These are phyloP conservation scores for Hypholoma sublateritium DNA, from an alignment of 768 basidiomycete genomes.

Conservation along the genomic window DNA sequence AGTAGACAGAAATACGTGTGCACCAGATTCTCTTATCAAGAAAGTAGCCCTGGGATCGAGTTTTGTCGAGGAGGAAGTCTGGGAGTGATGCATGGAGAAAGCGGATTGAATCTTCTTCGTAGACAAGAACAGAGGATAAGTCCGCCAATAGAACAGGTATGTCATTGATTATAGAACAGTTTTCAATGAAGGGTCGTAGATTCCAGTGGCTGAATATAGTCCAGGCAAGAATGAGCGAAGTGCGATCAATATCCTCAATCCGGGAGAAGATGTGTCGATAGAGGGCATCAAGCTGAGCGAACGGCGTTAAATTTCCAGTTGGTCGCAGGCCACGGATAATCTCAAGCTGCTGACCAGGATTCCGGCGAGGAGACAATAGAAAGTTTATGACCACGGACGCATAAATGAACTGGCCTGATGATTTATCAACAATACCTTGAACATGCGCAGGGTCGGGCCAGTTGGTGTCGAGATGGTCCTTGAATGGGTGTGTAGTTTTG, in stretches of 20 bases:
- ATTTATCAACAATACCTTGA: background rate
- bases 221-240: background rate
- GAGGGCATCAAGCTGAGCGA: slow-evolving; percentile 3
- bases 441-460: background rate
- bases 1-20: background rate
- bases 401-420: slow-evolving; percentile 12
- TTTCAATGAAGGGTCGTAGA: background rate
- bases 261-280: slow-evolving; percentile 3
- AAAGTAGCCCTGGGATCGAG: background rate
- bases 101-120: too few relatives aligned
- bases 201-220: background rate
- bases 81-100: slow-evolving; percentile 5
- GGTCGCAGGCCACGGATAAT: background rate
- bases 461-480: background rate
- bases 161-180: too few relatives aligned
- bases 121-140: too few relatives aligned
- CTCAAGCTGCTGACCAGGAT: background rate
- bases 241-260: background rate
- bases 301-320: background rate
- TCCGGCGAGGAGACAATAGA: background rate
- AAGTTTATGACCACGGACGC: slow-evolving; percentile 2
- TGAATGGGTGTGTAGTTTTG: slow-evolving; percentile 1
- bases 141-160: too few relatives aligned
- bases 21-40: background rate
- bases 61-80: slow-evolving; percentile 4